These are phyloP conservation scores for Ascochyta fabae DNA, from an alignment of 2,329 filamentous ascomycete genomes.

Conservation along the genomic window DNA sequence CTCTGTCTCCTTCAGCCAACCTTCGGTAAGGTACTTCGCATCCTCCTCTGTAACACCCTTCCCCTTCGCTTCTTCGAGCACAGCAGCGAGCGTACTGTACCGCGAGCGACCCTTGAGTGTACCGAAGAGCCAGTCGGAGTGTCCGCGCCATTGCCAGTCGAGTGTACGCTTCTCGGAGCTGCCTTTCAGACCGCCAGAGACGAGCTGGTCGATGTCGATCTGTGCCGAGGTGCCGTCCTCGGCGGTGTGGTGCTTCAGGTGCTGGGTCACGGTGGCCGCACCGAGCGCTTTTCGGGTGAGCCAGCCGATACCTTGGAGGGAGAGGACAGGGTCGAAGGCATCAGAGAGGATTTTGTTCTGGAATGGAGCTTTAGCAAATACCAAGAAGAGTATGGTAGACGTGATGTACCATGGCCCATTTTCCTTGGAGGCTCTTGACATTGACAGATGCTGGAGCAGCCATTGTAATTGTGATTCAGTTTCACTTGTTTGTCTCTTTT, in stretches of 20 bases:
- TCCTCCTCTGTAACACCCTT: slow-evolving; percentile 31
- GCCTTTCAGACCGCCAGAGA: slow-evolving; percentile 73
- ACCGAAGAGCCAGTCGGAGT: slow-evolving; percentile 83
- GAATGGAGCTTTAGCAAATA: slow-evolving; percentile 1
- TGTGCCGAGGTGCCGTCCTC: slow-evolving; percentile 52
- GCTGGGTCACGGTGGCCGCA: slow-evolving; percentile 71
- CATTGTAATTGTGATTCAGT: slow-evolving; percentile 33
- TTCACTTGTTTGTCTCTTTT: not conserved
- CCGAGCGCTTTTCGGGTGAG: slow-evolving; percentile 74
- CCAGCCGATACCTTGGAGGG: slow-evolving; percentile 65
- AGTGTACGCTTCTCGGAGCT: slow-evolving; percentile 65
- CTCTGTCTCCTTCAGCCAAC: slow-evolving; percentile 39
- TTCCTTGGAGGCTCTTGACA: slow-evolving; percentile 47
- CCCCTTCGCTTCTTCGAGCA: slow-evolving; percentile 31
- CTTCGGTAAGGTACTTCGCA: slow-evolving; percentile 31
- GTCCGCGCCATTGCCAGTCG: slow-evolving; percentile 67
- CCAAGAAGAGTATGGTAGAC: not conserved
- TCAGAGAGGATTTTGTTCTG: slow-evolving; percentile 80
- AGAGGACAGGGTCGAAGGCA: slow-evolving; percentile 70
- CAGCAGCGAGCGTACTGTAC: slow-evolving; percentile 50
- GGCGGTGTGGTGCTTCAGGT: slow-evolving; percentile 53
- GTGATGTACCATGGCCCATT: slow-evolving; percentile 47
- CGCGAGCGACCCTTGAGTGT: slow-evolving; percentile 66
- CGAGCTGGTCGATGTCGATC: slow-evolving; percentile 75
- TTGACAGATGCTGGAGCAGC: slow-evolving; percentile 45